These are phyloP conservation scores for Kluyveromyces siamensis DNA, from an alignment of 805 yeast genomes.

Conservation along the genomic window DNA sequence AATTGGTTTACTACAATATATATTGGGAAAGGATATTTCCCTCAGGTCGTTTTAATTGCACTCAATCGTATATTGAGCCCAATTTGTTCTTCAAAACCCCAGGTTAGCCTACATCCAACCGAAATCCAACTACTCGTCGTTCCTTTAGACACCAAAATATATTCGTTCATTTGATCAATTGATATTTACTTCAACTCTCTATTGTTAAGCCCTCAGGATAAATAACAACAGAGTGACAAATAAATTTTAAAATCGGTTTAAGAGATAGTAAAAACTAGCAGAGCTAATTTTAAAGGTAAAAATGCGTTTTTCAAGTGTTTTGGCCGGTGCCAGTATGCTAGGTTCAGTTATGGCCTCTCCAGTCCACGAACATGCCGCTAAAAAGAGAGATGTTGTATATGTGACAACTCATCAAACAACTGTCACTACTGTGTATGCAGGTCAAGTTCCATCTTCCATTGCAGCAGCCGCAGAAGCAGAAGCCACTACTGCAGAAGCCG, in stretches of 20 bases:
- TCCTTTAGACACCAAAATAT: slow-evolving; percentile 3
- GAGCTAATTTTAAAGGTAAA: neutral
- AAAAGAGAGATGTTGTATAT: slow-evolving; percentile 46
- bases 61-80: neutral
- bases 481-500: slow-evolving; percentile 16
- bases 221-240: neutral
- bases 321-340: slow-evolving; percentile 39
- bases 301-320: slow-evolving; percentile 44
- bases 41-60: neutral
- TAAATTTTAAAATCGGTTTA: neutral
- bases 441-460: slow-evolving; percentile 10
- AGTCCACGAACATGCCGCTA: slow-evolving; percentile 50
- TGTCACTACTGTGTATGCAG: slow-evolving; percentile 26
- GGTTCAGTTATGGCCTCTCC: slow-evolving; percentile 52
- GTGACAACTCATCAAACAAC: slow-evolving; percentile 42
- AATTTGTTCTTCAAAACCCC: neutral
- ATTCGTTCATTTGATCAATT: slow-evolving; percentile 19
- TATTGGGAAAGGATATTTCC: neutral
- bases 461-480: slow-evolving; percentile 19
- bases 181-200: slow-evolving; percentile 1
- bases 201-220: neutral
- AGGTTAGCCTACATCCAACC: neutral
- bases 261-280: neutral
- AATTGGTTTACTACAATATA: too few relatives aligned
- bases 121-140: slow-evolving; percentile 9